phyloP scores from a whole-genome alignment of 345 rosid genomes.

The Hevea brasiliensis region DNA sequence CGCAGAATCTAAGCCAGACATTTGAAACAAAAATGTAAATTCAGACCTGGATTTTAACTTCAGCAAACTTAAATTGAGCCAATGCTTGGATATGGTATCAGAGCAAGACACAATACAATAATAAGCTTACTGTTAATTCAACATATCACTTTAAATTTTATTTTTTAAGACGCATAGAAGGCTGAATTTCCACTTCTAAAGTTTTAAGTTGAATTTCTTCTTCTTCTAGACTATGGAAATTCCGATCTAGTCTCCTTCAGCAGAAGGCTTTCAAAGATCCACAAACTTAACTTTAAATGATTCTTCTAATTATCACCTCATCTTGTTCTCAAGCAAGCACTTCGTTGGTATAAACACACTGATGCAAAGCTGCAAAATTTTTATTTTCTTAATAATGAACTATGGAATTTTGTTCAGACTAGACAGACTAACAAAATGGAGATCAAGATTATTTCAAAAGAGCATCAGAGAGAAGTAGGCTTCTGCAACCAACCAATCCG shows the following conservation, averaged over 20 bases:
- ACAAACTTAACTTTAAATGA: not conserved
- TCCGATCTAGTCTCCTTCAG: not conserved
- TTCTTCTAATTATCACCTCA: not conserved
- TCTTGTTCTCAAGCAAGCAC: not conserved
- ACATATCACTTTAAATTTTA: not conserved
- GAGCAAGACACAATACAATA: no score
- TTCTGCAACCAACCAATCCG: no score
- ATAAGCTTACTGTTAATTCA: no score
- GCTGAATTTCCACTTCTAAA: not conserved
- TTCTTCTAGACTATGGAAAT: not conserved
- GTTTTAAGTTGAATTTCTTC: not conserved
- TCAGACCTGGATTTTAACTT: no score
- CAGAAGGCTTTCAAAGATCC: not conserved
- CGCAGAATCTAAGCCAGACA: no score
- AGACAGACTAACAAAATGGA: not conserved
- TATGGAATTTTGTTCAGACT: not conserved
- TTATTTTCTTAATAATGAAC: not conserved
- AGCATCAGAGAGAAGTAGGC: not conserved
- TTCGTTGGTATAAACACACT: not conserved
- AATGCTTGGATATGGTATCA: no score
- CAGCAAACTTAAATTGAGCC: no score
- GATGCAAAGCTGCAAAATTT: not conserved
- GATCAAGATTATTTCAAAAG: not conserved
- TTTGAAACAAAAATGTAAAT: no score
- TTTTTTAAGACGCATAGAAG: not conserved